These are phyloP conservation scores for Colletotrichum lentis DNA, from an alignment of 2,329 filamentous ascomycete species.

Conservation along the genomic window DNA sequence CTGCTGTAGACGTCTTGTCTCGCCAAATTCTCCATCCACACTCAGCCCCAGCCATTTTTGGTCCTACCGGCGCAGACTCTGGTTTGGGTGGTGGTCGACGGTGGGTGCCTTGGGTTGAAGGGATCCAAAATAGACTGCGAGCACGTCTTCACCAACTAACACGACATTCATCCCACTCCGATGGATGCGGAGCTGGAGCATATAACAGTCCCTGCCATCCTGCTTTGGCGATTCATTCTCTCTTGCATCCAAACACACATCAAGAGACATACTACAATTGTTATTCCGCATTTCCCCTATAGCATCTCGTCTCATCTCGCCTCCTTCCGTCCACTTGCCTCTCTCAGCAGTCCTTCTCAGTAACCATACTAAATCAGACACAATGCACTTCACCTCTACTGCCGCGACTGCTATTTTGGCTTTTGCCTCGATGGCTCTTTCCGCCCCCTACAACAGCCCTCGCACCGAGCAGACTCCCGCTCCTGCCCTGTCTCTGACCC, in stretches of 20 bases:
- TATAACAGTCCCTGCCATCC: constrained; percentile 23
- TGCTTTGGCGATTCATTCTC: neutral
- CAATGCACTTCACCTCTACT: constrained; percentile 46
- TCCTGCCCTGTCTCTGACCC: constrained; percentile 42
- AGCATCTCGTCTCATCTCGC: neutral
- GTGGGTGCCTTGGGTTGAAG: constrained; percentile 18
- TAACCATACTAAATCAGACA: constrained; percentile 37
- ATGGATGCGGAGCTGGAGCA: constrained; percentile 2
- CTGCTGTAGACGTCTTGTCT: neutral
- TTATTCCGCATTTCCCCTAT: neutral
- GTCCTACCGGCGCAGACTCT: neutral
- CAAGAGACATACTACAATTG: neutral
- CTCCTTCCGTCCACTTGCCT: neutral
- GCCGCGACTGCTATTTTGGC: constrained; percentile 52
- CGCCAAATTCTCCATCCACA: neutral
- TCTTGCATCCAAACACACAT: constrained; percentile 18
- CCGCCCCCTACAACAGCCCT: constrained; percentile 38
- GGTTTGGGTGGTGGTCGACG: constrained; percentile 14
- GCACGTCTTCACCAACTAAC: neutral
- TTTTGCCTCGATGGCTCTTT: constrained; percentile 47
- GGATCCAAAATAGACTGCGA: constrained; percentile 25
- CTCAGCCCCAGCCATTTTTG: constrained; percentile 12
- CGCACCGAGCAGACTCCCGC: constrained; percentile 28
- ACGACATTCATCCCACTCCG: neutral
- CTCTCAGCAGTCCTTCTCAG: neutral